Evolutionary conservation across 192 early-diverging fungal genomes (phyloP).

Genomic region (Backusella circina): DNA sequence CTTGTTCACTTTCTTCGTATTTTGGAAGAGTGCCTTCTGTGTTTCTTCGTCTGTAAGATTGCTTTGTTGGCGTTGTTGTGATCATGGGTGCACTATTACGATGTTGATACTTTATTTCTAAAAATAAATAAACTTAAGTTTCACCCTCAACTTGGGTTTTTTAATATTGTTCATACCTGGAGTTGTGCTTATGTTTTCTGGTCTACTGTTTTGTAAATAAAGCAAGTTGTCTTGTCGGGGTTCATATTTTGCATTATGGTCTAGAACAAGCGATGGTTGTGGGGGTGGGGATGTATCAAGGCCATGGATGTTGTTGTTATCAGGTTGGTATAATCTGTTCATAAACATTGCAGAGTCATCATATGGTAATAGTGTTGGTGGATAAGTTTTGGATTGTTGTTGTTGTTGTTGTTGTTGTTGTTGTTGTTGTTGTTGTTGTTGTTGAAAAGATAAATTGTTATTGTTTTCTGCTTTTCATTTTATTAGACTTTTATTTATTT

Average conservation of each 20-base stretch:
- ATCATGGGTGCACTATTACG: not conserved
- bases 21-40: not conserved
- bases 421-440: not conserved
- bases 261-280: not conserved
- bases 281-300: not conserved
- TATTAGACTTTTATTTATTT: not conserved
- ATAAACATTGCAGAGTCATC: not conserved
- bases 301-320: not conserved
- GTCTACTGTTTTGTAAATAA: not conserved
- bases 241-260: not conserved
- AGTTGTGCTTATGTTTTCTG: not conserved
- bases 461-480: not conserved
- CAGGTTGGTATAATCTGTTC: not conserved
- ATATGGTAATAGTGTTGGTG: not conserved
- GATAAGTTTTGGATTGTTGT: not conserved
- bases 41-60: not conserved
- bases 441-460: not conserved
- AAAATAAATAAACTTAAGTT: not conserved
- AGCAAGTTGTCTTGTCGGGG: not conserved
- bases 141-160: not conserved
- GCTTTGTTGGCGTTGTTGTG: not conserved
- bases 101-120: slow-evolving; percentile 1
- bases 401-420: slow-evolving; percentile 5
- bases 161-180: not conserved
- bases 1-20: not conserved